A percentile compares a stretch with the other conserved stretches of the same genome.
Conservation (phyloP, 441 rosid species). For the Oxalis stricta region DNA sequence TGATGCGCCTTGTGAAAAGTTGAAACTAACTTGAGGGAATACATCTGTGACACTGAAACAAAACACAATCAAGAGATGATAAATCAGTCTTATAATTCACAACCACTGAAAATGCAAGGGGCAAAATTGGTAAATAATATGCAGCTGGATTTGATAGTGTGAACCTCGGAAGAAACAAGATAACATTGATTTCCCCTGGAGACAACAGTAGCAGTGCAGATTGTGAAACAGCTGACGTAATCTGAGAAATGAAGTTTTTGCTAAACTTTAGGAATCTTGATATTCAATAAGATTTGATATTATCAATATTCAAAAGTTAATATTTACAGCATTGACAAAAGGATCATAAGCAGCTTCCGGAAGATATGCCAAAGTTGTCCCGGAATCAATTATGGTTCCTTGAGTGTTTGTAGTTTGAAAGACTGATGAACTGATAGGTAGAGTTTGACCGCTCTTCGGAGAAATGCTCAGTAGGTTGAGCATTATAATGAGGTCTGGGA, state of each 20-base stretch:
- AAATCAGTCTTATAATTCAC: conserved; percentile 4
- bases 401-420: conserved; percentile 56
- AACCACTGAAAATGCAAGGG: too few species aligned
- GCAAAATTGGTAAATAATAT: too few species aligned
- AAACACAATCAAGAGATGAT: conserved; percentile 3
- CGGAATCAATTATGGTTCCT: conserved; percentile 91
- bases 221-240: conserved; percentile 38
- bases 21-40: conserved; percentile 81
- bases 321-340: conserved; percentile 65
- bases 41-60: conserved; percentile 37
- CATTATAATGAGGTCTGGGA: conserved; percentile 86
- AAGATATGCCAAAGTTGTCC: conserved; percentile 92
- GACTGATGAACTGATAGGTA: conserved; percentile 53
- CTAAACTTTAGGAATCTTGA: too few species aligned
- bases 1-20: conserved; percentile 77
- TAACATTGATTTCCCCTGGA: conserved; percentile 60
- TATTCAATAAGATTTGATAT: not conserved
- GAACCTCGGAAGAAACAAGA: conserved; percentile 54
- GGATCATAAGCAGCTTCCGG: conserved; percentile 66
- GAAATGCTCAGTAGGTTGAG: conserved; percentile 80
- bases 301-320: not conserved
- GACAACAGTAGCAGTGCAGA: conserved; percentile 35
- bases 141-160: too few species aligned
- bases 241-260: conserved; percentile 28
- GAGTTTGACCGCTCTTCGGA: conserved; percentile 47